Percentiles rank a stretch among this genome's conserved stretches.
phyloP scores from a whole-genome alignment of 2,329 filamentous ascomycete species.

The Phialocephala subalpina region DNA sequence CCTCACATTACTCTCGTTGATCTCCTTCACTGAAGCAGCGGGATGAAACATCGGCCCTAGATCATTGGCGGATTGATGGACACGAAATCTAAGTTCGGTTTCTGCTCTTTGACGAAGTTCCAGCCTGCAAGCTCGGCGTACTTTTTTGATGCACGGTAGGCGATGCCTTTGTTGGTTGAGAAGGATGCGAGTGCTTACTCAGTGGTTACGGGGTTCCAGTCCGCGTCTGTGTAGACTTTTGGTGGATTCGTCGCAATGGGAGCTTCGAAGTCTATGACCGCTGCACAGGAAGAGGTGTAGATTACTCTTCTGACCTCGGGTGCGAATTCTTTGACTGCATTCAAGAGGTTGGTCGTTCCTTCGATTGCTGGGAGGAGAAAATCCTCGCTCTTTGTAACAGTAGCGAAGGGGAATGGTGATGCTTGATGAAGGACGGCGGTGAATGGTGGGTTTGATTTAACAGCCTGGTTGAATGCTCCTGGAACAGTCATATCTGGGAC shows the following conservation, averaged over 20 bases:
- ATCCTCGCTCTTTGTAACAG: conserved; percentile 41
- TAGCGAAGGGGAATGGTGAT: conserved; percentile 54
- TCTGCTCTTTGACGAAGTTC: conserved; percentile 61
- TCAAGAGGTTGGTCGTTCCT: conserved; percentile 73
- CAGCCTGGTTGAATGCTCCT: conserved; percentile 56
- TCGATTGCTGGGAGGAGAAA: conserved; percentile 62
- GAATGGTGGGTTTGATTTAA: conserved; percentile 62
- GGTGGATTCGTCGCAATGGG: conserved; percentile 45
- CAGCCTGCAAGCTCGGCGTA: conserved; percentile 72
- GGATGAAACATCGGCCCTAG: conserved; percentile 70
- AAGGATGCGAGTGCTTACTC: conserved; percentile 44
- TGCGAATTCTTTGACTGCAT: conserved; percentile 67
- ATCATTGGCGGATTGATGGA: conserved; percentile 68
- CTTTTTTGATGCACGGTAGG: conserved; percentile 62
- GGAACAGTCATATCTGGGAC: conserved; percentile 37
- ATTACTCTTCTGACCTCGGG: conserved; percentile 75
- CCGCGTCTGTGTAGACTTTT: conserved; percentile 53
- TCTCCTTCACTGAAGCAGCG: conserved; percentile 54
- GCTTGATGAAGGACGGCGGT: conserved; percentile 72
- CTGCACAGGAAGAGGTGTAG: conserved; percentile 50
- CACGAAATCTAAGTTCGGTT: conserved; percentile 62
- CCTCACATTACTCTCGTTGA: conserved; percentile 75
- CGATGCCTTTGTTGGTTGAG: conserved; percentile 46
- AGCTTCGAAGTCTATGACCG: conserved; percentile 37
- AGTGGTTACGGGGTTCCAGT: conserved; percentile 61